Evolutionary conservation across 768 basidiomycete genomes (phyloP), one percentile per base, ranked within the genome.

Genomic region (Tubosaeta brunneosetosa): DNA sequence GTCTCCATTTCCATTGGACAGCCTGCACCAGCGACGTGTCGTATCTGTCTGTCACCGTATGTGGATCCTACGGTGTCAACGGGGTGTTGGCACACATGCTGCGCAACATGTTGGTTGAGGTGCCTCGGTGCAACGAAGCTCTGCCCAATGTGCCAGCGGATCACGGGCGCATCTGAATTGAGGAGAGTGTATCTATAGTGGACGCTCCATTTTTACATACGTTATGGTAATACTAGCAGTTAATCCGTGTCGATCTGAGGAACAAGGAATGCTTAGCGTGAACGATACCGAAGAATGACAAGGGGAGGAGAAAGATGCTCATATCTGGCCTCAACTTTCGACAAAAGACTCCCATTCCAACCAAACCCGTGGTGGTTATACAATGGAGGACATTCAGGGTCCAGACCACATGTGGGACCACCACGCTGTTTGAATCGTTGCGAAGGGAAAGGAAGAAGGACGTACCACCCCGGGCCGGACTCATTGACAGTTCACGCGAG

Each of bases 281-380:
- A 26, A 10, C 32, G 40, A 32, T 5, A 14, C n/a, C 12, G 10
- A 16, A n/a, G 16, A 16, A 16, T 14, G 14, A 34, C 1, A 7
- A 17, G 10, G 33, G 25, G 11, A 25, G 38, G 49, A 40, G 7
- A 11, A 42, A 22, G 50, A 62, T 40, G 73, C 72, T 91, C 88
- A 91, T 85, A 89, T 91, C 89, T 91, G 89, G 89, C 89, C 89
- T 91, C 76, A 78, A 78, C 64, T 70, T 66, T 90, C 88, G 68
- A 74, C 88, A 87, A 59, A 67, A 61, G 56, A 59, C 45, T 49
- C 53, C 61, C 52, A 29, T 52, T 57, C 63, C 82, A 84, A 85
- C 83, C 81, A 72, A 74, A 57, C 62, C 50, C 44, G 29, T 52
- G 56, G 60, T 43, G 79, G 82, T 77, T 85, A 86, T 41, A 55